Percentiles rank a stretch among this genome's conserved stretches.
phyloP scores from a whole-genome alignment of 306 rosid species.

The Boehmeria nivea region DNA sequence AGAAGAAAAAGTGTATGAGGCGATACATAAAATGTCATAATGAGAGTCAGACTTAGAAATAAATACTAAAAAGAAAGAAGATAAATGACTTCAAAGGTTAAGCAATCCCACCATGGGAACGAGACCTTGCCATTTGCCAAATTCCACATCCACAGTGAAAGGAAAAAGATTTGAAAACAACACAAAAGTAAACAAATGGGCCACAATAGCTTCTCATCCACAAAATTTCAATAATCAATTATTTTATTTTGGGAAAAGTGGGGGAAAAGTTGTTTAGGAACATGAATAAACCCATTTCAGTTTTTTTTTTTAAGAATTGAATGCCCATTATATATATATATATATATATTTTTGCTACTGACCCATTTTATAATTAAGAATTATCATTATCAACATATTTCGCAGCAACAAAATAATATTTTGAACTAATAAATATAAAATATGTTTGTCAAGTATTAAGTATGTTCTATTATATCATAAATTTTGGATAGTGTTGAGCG shows the following conservation, averaged over 20 bases:
- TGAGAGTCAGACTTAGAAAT: not conserved
- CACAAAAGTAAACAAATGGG: constrained; percentile 7
- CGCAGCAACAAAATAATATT: too few species aligned
- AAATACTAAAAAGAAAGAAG: not conserved
- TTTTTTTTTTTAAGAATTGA: too few species aligned
- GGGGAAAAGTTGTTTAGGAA: too few species aligned
- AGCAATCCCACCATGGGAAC: not conserved
- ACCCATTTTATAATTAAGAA: too few species aligned
- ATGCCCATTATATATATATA: too few species aligned
- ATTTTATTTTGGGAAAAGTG: not conserved
- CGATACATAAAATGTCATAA: not conserved
- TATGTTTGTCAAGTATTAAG: too few species aligned
- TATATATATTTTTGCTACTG: too few species aligned
- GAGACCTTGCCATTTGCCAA: not conserved
- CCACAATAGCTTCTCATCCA: constrained; percentile 9
- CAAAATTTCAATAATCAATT: not conserved
- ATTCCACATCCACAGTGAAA: not conserved
- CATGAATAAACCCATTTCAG: too few species aligned
- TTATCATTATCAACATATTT: too few species aligned
- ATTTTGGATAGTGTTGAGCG: too few species aligned
- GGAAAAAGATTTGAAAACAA: constrained; percentile 2
- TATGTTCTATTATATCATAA: too few species aligned
- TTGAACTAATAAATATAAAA: too few species aligned
- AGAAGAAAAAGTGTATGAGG: not conserved
- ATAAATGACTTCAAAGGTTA: not conserved